Evolutionary conservation across 441 rosid species (phyloP).

Genomic region (Francoa sonchifolia): DNA sequence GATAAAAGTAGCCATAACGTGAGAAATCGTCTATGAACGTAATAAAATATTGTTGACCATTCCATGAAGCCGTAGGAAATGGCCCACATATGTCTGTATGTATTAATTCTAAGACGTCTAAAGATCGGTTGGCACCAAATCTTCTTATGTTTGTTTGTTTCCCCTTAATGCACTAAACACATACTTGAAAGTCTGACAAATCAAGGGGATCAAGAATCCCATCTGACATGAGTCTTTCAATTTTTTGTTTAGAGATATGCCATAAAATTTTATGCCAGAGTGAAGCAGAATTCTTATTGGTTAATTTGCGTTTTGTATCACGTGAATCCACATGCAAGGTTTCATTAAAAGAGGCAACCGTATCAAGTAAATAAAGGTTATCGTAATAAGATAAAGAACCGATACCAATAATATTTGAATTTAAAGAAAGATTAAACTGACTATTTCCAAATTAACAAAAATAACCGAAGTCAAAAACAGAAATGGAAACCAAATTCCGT

Average conservation of each 20-base stretch:
- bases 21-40: not conserved
- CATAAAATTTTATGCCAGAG: not conserved
- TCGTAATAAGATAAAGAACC: not conserved
- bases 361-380: not conserved
- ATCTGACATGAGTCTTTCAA: not conserved
- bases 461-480: not conserved
- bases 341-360: too few species aligned
- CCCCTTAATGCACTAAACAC: not conserved
- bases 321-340: not conserved
- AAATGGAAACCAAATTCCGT: not conserved
- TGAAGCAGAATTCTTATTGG: not conserved
- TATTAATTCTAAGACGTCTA: not conserved
- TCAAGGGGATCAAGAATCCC: not conserved
- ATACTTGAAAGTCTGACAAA: not conserved
- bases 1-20: not conserved
- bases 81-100: not conserved
- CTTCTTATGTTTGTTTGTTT: not conserved
- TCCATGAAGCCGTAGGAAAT: constrained; percentile 5
- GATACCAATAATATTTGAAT: too few species aligned
- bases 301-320: not conserved
- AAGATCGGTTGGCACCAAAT: not conserved
- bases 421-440: too few species aligned
- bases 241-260: not conserved
- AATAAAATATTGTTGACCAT: not conserved
- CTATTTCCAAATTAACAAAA: too few species aligned